Evolutionary conservation across 1,284 basidiomycete species (phyloP).

Genomic region (Singerocomus rubriflavus): DNA sequence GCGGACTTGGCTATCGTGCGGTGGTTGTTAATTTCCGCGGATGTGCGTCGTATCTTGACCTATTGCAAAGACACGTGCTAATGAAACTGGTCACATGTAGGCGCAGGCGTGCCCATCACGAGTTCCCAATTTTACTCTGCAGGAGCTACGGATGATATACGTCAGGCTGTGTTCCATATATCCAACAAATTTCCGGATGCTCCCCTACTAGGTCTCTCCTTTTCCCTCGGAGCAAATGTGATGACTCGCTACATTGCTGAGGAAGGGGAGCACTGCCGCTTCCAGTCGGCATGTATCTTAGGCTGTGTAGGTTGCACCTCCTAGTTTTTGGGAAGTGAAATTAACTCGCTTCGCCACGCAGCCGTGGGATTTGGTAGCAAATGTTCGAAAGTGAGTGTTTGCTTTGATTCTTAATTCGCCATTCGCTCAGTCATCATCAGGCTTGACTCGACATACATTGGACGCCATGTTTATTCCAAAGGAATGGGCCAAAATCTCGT

Average conservation of each 20-base stretch:
- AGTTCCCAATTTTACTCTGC: constrained; percentile 85
- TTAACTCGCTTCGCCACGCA: constrained; percentile 31
- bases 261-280: constrained; percentile 74
- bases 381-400: constrained; percentile 50
- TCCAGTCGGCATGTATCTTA: constrained; percentile 74
- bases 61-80: constrained; percentile 10
- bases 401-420: constrained; percentile 17
- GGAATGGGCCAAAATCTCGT: constrained; percentile 82
- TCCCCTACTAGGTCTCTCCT: constrained; percentile 84
- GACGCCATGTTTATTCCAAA: constrained; percentile 74
- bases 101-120: constrained; percentile 81
- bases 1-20: constrained; percentile 84
- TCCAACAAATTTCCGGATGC: constrained; percentile 74
- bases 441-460: constrained; percentile 62
- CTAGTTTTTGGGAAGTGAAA: constrained; percentile 8
- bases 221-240: constrained; percentile 93
- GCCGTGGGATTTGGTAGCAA: constrained; percentile 75
- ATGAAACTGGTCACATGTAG: constrained; percentile 34
- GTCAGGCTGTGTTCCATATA: constrained; percentile 79
- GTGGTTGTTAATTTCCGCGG: constrained; percentile 92
- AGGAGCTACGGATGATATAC: constrained; percentile 82
- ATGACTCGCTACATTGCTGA: constrained; percentile 91
- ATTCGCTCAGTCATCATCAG: constrained; percentile 34
- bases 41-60: constrained; percentile 51
- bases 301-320: constrained; percentile 61